phyloP scores from a whole-genome alignment of 2,329 filamentous ascomycete species.

The Sclerotiophoma versabilis region DNA sequence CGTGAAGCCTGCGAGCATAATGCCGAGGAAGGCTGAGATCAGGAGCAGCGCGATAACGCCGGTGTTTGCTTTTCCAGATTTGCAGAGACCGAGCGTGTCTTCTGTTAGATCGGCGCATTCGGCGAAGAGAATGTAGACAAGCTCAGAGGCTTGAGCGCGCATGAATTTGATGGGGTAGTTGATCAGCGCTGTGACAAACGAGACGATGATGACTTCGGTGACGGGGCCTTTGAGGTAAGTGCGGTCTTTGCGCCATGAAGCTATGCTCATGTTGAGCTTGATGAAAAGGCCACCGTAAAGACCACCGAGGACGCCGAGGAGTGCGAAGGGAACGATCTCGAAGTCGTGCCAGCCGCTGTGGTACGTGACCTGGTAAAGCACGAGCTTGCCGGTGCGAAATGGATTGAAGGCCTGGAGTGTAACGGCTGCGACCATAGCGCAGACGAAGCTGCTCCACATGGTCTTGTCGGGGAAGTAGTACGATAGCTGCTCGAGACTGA shows the following conservation, averaged over 20 bases:
- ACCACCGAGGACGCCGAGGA: constrained; percentile 89
- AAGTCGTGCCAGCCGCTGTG: constrained; percentile 92
- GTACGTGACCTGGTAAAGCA: constrained; percentile 95
- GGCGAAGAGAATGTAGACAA: constrained; percentile 89
- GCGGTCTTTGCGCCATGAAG: constrained; percentile 76
- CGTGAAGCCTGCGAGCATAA: constrained; percentile 83
- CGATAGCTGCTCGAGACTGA: constrained; percentile 93
- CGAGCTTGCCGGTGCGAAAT: constrained; percentile 92
- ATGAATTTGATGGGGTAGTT: constrained; percentile 98
- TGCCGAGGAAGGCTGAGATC: constrained; percentile 81
- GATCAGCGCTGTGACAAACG: constrained; percentile 82
- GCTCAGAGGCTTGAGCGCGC: constrained; percentile 87
- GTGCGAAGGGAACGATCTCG: constrained; percentile 84
- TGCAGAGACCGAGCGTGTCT: constrained; percentile 90
- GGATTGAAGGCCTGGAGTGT: constrained; percentile 92
- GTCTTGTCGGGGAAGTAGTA: constrained; percentile 99
- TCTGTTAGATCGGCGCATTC: constrained; percentile 85
- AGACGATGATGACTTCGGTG: constrained; percentile 78
- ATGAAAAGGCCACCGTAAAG: constrained; percentile 95
- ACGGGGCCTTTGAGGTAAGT: constrained; percentile 75
- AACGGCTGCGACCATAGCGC: constrained; percentile 97
- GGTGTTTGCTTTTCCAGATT: constrained; percentile 81
- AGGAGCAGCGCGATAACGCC: constrained; percentile 83
- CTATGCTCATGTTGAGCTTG: constrained; percentile 87
- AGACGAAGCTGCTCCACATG: constrained; percentile 99